Percentiles rank a stretch among this genome's conserved stretches.
phyloP scores from a whole-genome alignment of 2,329 filamentous ascomycete genomes.

The Graphiopsis chlorocephala region DNA sequence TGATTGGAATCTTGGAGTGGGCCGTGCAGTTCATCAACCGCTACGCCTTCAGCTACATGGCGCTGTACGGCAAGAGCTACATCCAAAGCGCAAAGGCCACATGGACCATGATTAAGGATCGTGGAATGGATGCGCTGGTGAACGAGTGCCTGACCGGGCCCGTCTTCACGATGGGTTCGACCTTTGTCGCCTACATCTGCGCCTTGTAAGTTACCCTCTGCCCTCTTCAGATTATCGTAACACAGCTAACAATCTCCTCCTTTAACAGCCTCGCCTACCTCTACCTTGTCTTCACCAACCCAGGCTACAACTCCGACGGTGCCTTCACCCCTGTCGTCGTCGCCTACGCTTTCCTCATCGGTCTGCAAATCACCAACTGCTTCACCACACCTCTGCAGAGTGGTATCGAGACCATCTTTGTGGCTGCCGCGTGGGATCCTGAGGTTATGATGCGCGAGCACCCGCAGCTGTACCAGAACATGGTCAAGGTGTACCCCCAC shows the following conservation, averaged over 20 bases:
- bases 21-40: slow-evolving; percentile 84
- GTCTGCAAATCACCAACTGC: slow-evolving; percentile 82
- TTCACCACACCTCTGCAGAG: slow-evolving; percentile 85
- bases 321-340: slow-evolving; percentile 74
- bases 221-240: not conserved
- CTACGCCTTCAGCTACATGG: slow-evolving; percentile 68
- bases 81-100: slow-evolving; percentile 84
- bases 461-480: slow-evolving; percentile 72
- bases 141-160: slow-evolving; percentile 77
- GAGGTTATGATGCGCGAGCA: slow-evolving; percentile 77
- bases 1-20: slow-evolving; percentile 80
- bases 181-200: slow-evolving; percentile 80
- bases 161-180: slow-evolving; percentile 56
- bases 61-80: slow-evolving; percentile 87
- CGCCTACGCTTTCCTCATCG: slow-evolving; percentile 84
- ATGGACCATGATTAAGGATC: slow-evolving; percentile 68
- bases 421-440: slow-evolving; percentile 67
- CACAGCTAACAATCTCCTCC: not conserved
- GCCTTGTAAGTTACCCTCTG: slow-evolving; percentile 50
- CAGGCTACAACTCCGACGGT: slow-evolving; percentile 67
- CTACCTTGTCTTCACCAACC: slow-evolving; percentile 81
- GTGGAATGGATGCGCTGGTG: slow-evolving; percentile 84
- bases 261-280: slow-evolving; percentile 64
- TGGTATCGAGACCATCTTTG: slow-evolving; percentile 90
- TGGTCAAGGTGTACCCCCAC: slow-evolving; percentile 79